Evolutionary conservation across 495 filamentous ascomycete species (phyloP).

Genomic region (Talaromyces proteolyticus): DNA sequence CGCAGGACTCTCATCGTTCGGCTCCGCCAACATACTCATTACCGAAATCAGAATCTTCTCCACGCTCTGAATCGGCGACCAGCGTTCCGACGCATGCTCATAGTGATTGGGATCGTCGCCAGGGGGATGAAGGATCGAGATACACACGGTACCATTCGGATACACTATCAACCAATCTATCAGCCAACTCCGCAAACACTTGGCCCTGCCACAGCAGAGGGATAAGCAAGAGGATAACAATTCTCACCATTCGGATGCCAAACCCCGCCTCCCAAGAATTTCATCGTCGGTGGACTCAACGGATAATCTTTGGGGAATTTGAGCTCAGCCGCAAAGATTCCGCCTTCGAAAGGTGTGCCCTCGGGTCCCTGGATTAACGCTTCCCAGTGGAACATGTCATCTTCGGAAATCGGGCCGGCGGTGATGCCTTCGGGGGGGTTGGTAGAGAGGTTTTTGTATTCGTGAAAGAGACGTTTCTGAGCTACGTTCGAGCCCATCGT

Average conservation of each 20-base stretch:
- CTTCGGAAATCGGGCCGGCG: slow-evolving; percentile 87
- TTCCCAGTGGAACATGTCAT: slow-evolving; percentile 96
- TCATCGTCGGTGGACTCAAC: slow-evolving; percentile 88
- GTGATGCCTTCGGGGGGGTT: slow-evolving; percentile 91
- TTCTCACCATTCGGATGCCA: slow-evolving; percentile 92
- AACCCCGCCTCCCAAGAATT: slow-evolving; percentile 76
- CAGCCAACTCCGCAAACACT: not conserved
- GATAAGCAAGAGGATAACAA: slow-evolving; percentile 2
- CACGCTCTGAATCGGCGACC: slow-evolving; percentile 93
- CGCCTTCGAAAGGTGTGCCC: slow-evolving; percentile 92
- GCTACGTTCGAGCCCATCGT: slow-evolving; percentile 49
- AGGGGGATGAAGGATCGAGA: slow-evolving; percentile 96
- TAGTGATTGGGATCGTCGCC: slow-evolving; percentile 99
- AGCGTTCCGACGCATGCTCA: slow-evolving; percentile 91
- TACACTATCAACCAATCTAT: slow-evolving; percentile 58
- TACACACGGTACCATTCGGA: slow-evolving; percentile 85
- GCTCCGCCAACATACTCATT: slow-evolving; percentile 98
- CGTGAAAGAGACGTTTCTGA: slow-evolving; percentile 91
- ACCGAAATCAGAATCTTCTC: slow-evolving; percentile 97
- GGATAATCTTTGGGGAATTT: slow-evolving; percentile 97
- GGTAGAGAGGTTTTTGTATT: slow-evolving; percentile 83
- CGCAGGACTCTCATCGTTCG: slow-evolving; percentile 96
- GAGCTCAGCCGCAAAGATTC: slow-evolving; percentile 88
- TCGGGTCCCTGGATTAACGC: slow-evolving; percentile 92
- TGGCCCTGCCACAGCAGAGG: not conserved